These are phyloP conservation scores for Colletotrichum sp. DNA, from an alignment of 2,329 filamentous ascomycete genomes.

Conservation along the genomic window DNA sequence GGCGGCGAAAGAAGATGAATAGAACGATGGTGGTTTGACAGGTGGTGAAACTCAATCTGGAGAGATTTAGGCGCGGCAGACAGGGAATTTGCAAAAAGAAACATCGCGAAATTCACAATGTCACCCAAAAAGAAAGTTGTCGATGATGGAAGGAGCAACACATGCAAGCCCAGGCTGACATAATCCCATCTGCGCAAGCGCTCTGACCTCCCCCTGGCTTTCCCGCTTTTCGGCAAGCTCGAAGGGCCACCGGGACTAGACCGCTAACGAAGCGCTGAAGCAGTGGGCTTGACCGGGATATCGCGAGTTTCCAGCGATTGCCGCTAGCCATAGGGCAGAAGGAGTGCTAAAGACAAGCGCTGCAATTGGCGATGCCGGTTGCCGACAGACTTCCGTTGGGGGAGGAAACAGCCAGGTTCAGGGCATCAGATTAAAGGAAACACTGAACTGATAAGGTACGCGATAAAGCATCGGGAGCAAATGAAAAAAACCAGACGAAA, in stretches of 20 bases:
- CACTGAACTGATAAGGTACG: background rate
- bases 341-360: background rate
- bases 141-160: background rate
- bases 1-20: background rate
- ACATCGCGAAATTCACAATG: background rate
- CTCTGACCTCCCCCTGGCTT: background rate
- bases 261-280: background rate
- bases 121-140: background rate
- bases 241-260: background rate
- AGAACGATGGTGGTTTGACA: background rate
- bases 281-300: background rate
- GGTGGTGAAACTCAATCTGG: background rate
- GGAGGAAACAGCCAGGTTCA: background rate
- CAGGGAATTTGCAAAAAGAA: background rate
- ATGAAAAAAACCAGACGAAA: background rate
- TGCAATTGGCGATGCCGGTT: background rate
- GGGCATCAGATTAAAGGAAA: background rate
- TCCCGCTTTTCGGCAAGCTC: background rate
- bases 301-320: background rate
- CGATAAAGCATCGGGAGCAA: background rate
- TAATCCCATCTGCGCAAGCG: background rate
- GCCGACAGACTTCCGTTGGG: background rate
- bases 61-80: background rate
- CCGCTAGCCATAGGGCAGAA: no score
- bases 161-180: background rate